A percentile compares a stretch with the other conserved stretches of the same genome.
These are phyloP conservation scores for Erysimum pusillum DNA, from an alignment of 441 rosid species.

Conservation along the genomic window DNA sequence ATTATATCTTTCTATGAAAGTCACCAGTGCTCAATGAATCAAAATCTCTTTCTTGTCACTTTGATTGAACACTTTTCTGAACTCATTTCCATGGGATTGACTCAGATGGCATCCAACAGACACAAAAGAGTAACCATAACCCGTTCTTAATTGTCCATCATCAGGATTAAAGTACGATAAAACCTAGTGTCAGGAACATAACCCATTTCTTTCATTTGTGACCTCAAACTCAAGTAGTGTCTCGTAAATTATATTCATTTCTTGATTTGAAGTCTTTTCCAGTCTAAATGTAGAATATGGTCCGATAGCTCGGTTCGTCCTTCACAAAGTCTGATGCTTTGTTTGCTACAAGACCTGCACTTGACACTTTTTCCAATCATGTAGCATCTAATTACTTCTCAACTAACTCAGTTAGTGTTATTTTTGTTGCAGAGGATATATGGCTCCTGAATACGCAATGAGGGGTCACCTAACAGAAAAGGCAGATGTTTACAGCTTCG, in stretches of 20 bases:
- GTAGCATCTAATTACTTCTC: not conserved
- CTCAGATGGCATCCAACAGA: not conserved
- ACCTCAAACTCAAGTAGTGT: conserved; percentile 62
- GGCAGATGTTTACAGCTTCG: conserved; percentile 74
- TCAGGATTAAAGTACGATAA: not conserved
- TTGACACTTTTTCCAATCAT: conserved; percentile 61
- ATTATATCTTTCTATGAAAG: not conserved
- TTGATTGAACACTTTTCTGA: not conserved
- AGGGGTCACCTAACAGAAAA: conserved; percentile 67
- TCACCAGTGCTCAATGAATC: not conserved
- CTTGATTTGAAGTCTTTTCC: conserved; percentile 76
- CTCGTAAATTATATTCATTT: conserved; percentile 58
- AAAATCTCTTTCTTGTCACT: not conserved
- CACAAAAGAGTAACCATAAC: not conserved
- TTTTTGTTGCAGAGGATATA: conserved; percentile 60
- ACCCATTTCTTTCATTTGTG: conserved; percentile 76
- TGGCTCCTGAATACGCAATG: conserved; percentile 77
- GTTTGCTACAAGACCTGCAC: conserved; percentile 65
- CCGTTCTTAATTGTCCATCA: not conserved
- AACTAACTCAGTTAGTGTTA: not conserved
- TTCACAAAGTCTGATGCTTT: conserved; percentile 53
- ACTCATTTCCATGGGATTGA: conserved; percentile 51
- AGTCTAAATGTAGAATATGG: conserved; percentile 69
- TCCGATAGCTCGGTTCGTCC: conserved; percentile 55
- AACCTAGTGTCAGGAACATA: conserved; percentile 39